Evolutionary conservation across 2,329 filamentous ascomycete species (phyloP).

Genomic region (Alternaria panax): DNA sequence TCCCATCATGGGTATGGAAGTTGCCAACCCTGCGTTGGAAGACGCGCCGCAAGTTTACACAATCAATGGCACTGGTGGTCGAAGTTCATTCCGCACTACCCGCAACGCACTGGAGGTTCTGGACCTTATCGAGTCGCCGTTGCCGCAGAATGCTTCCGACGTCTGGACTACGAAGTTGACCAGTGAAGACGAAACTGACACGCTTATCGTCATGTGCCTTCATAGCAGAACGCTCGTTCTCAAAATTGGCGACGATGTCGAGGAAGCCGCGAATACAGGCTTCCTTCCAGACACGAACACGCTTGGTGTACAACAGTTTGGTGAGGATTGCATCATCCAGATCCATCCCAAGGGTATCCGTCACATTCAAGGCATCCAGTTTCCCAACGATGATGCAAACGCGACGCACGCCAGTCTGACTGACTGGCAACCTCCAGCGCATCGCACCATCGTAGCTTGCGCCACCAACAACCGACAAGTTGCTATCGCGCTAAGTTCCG

Average conservation of each 20-base stretch:
- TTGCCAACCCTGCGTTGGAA: conserved; percentile 88
- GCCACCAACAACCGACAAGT: conserved; percentile 94
- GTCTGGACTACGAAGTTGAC: conserved; percentile 96
- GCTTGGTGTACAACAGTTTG: conserved; percentile 90
- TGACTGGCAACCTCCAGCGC: conserved; percentile 92
- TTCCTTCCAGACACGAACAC: conserved; percentile 90
- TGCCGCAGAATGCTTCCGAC: conserved; percentile 85
- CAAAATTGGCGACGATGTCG: conserved; percentile 95
- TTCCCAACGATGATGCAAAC: conserved; percentile 32
- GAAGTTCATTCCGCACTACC: conserved; percentile 88
- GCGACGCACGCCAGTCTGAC: conserved; percentile 70
- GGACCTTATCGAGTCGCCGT: conserved; percentile 92
- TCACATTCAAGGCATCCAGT: conserved; percentile 74
- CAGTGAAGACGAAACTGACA: conserved; percentile 82
- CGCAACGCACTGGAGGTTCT: conserved; percentile 93
- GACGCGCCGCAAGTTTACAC: conserved; percentile 97
- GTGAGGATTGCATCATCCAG: conserved; percentile 90
- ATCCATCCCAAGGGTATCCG: conserved; percentile 96
- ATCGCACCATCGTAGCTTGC: conserved; percentile 93
- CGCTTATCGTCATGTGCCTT: conserved; percentile 95
- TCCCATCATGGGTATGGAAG: conserved; percentile 87
- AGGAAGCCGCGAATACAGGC: conserved; percentile 92
- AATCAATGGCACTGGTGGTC: conserved; percentile 84
- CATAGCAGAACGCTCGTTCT: conserved; percentile 88
- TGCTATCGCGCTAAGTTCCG: conserved; percentile 90